Base-by-base conservation (phyloP, 2,329 filamentous ascomycete species). In the Tolypocladium nubicola region DNA sequence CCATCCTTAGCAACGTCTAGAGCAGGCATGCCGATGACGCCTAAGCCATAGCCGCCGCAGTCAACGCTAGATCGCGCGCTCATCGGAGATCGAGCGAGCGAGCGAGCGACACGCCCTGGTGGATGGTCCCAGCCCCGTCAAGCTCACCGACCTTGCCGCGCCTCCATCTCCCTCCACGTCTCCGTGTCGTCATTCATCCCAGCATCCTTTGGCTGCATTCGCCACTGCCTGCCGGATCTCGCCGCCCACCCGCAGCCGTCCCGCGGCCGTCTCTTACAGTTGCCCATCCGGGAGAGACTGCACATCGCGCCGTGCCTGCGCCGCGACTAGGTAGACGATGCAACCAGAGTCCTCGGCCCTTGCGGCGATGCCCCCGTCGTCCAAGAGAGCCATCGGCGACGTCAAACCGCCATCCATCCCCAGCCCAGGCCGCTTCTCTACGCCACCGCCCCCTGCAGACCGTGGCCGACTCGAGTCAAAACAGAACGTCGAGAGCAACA, bases 401-500 rank as follows among this genome's bases (percentile, higher is more conserved):
- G 57, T 62, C 26, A 71, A 68, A 58, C 59, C 61, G 53, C 60
- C 72, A 45, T 63, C 70, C 45, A 59, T 65, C 49, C 66, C 66
- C 53, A 69, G 67, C 52, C 68, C 75, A 38, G 66, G 67, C 56
- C 73, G 74, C 59, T 70, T 72, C 58, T 68, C 72, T 43, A 79
- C 77, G 43, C 76, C 78, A 50, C 76, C 75, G 19, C 73, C 75
- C 37, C 73, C 73, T 39, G 67, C 72, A 56, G 77, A 77, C 59
- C 73, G 74, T 59, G 72, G 67, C 49, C 73, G 71, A 53, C 60
- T 77, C 37, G 76, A 79, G 60, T 66, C 71, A 26, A 76, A 71
- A 61, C 66, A 70, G 35, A 74, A 73, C 56, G 60, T 69, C 7
- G 75, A 78, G 19, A 66, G 65, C 40, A 61, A 45, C 56, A 60